Evolutionary conservation across 202 grass and related monocot genomes (phyloP).

Genomic region (Carex sylvatica): DNA sequence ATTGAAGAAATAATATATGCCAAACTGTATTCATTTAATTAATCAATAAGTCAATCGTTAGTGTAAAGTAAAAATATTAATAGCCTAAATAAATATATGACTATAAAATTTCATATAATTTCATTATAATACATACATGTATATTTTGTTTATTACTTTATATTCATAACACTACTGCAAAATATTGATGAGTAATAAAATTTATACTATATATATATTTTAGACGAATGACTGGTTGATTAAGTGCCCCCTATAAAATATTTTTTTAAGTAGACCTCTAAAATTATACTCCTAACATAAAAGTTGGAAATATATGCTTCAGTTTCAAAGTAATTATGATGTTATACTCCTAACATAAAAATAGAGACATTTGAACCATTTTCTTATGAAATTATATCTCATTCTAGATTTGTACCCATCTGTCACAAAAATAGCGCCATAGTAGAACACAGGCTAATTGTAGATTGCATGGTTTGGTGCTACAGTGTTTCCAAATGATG

Average conservation of each 20-base stretch:
- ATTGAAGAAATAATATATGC: neutral
- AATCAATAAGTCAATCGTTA: neutral
- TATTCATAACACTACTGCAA: too few species aligned
- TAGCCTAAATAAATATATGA: neutral
- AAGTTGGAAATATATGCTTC: too few species aligned
- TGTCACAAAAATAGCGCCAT: neutral
- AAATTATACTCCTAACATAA: neutral
- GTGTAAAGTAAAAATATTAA: neutral
- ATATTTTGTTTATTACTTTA: neutral
- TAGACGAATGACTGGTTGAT: neutral
- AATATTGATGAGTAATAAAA: neutral
- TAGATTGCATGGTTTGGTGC: neutral
- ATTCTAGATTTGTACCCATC: too few species aligned
- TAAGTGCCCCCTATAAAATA: too few species aligned
- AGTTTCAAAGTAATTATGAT: too few species aligned
- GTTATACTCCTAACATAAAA: too few species aligned
- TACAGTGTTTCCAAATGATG: slow-evolving; percentile 20
- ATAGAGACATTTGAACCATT: too few species aligned
- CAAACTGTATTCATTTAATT: neutral
- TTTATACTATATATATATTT: too few species aligned
- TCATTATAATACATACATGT: neutral
- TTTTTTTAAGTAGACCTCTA: too few species aligned
- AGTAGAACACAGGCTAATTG: neutral
- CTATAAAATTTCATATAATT: neutral
- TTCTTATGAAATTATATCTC: too few species aligned